Evolutionary conservation across 176 grass and related monocot species (phyloP).

Genomic region (Miscanthus lutarioriparius): DNA sequence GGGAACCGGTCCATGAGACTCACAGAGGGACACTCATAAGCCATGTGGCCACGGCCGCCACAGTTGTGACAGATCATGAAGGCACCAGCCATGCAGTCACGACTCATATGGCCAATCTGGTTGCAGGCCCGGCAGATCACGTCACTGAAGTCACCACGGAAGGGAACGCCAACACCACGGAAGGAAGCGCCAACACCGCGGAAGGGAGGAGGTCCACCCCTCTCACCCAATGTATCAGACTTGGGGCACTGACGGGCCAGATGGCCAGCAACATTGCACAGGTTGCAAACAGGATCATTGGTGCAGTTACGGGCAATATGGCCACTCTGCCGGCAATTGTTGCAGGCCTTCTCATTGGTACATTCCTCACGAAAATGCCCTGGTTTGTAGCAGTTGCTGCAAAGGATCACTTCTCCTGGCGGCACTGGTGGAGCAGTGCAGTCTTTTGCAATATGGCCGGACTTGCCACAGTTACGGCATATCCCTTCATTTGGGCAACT

Average conservation of each 20-base stretch:
- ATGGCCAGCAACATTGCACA: slow-evolving; percentile 90
- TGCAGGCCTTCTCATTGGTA: slow-evolving; percentile 99
- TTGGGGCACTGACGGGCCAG: slow-evolving; percentile 87
- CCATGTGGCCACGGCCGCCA: slow-evolving; percentile 91
- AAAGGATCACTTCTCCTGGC: slow-evolving; percentile 81
- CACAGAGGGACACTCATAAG: slow-evolving; percentile 90
- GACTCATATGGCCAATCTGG: slow-evolving; percentile 89
- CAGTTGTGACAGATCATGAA: slow-evolving; percentile 94
- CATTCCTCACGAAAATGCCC: slow-evolving; percentile 78
- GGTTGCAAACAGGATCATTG: slow-evolving; percentile 92
- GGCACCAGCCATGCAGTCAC: slow-evolving; percentile 85
- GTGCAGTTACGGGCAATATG: slow-evolving; percentile 94
- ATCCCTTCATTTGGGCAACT: slow-evolving; percentile 94
- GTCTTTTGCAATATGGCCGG: slow-evolving; percentile 85
- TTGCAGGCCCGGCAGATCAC: slow-evolving; percentile 76
- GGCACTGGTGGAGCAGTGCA: slow-evolving; percentile 62
- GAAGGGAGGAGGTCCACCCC: slow-evolving; percentile 45
- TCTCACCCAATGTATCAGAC: slow-evolving; percentile 63
- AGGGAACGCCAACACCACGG: not conserved
- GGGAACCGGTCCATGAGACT: slow-evolving; percentile 68
- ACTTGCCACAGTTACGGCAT: slow-evolving; percentile 95
- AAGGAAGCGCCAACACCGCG: slow-evolving; percentile 16
- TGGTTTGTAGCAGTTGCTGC: slow-evolving; percentile 96
- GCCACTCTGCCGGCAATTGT: slow-evolving; percentile 95
- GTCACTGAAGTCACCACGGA: slow-evolving; percentile 59